Evolutionary conservation across 768 basidiomycete genomes (phyloP).

Genomic region (Trichaptum fuscoviolaceum): DNA sequence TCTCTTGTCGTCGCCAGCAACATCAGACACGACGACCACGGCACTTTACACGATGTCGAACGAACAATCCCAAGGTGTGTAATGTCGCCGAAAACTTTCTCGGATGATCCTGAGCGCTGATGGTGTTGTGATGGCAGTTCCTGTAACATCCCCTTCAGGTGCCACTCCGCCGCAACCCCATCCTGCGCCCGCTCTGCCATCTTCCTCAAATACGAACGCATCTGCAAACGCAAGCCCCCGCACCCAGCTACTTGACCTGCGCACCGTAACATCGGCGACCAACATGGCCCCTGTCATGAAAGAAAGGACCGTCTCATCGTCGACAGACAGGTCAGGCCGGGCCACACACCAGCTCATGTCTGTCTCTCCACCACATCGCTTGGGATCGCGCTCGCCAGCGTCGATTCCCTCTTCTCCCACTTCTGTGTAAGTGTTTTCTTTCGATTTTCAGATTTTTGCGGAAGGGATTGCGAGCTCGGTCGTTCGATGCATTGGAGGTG

Average conservation of each 20-base stretch:
- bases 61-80: neutral
- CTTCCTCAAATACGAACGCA: neutral
- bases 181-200: neutral
- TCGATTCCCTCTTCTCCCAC: constrained; percentile 79
- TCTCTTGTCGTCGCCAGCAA: neutral
- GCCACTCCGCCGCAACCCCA: neutral
- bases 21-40: neutral
- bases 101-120: neutral
- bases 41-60: neutral
- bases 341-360: constrained; percentile 6
- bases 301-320: constrained; percentile 1
- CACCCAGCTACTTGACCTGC: neutral
- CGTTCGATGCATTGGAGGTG: neutral
- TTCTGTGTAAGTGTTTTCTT: constrained; percentile 51
- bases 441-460: neutral
- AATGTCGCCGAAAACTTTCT: neutral
- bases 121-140: neutral
- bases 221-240: neutral
- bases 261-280: neutral
- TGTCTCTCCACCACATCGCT: constrained; percentile 16
- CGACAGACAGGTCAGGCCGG: constrained; percentile 4
- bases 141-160: constrained; percentile 1
- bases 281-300: neutral
- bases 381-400: constrained; percentile 63
- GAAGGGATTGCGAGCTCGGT: neutral